Evolutionary conservation across 352 stramenopile species (phyloP).

Genomic region (Globisporangium cylindrosporum): DNA sequence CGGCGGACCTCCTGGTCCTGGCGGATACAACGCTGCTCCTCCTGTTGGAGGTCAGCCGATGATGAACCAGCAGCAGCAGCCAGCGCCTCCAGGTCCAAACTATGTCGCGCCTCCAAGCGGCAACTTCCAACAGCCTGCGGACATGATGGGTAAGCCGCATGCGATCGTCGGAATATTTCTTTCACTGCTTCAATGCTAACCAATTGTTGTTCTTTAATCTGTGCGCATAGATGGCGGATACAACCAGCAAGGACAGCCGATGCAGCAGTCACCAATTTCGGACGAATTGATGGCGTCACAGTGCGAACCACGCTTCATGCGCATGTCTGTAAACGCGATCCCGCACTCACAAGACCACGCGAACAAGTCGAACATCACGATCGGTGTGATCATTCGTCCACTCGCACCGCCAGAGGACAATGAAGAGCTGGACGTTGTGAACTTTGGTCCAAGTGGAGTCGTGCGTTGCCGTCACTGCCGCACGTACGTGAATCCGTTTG

Average conservation of each 20-base stretch:
- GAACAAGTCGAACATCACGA: conserved; percentile 81
- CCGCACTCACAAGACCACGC: conserved; percentile 83
- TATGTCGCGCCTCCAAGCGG: conserved; percentile 50
- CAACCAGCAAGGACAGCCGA: conserved; percentile 42
- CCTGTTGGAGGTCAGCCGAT: conserved; percentile 6
- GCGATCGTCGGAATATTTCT: not conserved
- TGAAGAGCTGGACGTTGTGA: conserved; percentile 81
- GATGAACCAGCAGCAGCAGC: conserved; percentile 30
- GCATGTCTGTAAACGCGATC: conserved; percentile 65
- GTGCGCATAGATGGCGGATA: conserved; percentile 44
- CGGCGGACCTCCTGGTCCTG: conserved; percentile 17
- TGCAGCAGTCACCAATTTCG: conserved; percentile 52
- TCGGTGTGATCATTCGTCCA: conserved; percentile 83
- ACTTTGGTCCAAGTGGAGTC: conserved; percentile 82
- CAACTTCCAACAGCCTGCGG: conserved; percentile 77
- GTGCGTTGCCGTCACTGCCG: conserved; percentile 87
- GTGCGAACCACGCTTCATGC: conserved; percentile 82
- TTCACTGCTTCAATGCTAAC: not conserved
- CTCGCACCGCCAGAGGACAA: conserved; percentile 63
- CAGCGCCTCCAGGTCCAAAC: conserved; percentile 18
- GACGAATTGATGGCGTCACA: conserved; percentile 74
- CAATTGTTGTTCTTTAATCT: not conserved
- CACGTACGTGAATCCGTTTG: conserved; percentile 90
- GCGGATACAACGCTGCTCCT: conserved; percentile 3
- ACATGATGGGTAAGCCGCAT: conserved; percentile 63